Base-by-base conservation (phyloP, 805 yeast genomes). In the Hanseniaspora mollemarum region DNA sequence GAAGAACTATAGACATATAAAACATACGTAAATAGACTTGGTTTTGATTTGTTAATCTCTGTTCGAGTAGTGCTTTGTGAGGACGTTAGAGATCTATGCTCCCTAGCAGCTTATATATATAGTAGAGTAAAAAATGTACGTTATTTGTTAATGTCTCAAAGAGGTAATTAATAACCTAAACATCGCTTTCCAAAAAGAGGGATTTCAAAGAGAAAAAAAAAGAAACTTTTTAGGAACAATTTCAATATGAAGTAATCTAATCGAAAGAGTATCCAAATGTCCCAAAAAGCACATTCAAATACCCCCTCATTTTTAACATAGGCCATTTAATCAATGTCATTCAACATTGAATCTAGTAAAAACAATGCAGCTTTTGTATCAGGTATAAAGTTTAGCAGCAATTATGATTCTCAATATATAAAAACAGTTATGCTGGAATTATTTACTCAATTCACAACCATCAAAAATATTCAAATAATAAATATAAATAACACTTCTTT, bases 371-470 rank as follows among this genome's bases (percentile, higher is more conserved):
- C 38, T 25, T 33, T 38, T 26, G 48, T 39, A 9, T 37, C 53
- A 7, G 78, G 80, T 58, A 75, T 46, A 16, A 46, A 25, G 22
- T 46, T 46, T 46, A 73, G 46, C 78, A 77, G 37, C 76, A 78
- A 2, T 75, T 94, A 1, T 62, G 87, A 1, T 87, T 85, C 61
- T 73, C 87, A 15, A 96, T 96, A 0, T 86, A 87, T 57, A 66
- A 95, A 85, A 58, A 66, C 71, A 2, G 60, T 88, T 18, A 64
- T 92, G 26, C 85, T 81, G 60, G 98, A 92, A 63, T 72, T 92
- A 19, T 80, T 87, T 62, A 63, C 84, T 6, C 97, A 92, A 63
- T 80, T 86, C 38, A 87, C 90, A 0, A 95, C 95, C 0, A 74
- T 90, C 2, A 70, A 69, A 36, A 71, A 75, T 28, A 73, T 92